A percentile compares a stretch with the other conserved stretches of the same genome.
Evolutionary conservation across 768 basidiomycete genomes (phyloP).

Genomic region (Amyloporia xantha): DNA sequence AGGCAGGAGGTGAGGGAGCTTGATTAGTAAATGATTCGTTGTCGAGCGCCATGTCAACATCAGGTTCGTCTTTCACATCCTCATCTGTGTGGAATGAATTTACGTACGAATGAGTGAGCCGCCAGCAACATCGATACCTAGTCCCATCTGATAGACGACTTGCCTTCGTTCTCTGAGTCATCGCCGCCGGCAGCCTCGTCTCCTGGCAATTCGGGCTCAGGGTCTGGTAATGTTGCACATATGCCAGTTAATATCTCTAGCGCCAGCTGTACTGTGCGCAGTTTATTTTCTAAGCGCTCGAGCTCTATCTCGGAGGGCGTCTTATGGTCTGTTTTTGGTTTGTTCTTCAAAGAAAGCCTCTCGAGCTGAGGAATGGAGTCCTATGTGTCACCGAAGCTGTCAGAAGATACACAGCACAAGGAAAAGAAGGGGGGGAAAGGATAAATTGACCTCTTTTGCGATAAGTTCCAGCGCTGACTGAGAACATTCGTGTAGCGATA

Average conservation of each 20-base stretch:
- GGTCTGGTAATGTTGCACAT: conserved; percentile 85
- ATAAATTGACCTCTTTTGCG: conserved; percentile 44
- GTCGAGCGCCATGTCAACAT: conserved; percentile 21
- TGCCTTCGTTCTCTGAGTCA: conserved; percentile 33
- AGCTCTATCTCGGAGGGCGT: conserved; percentile 62
- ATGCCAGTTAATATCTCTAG: conserved; percentile 82
- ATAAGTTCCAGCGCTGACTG: conserved; percentile 46
- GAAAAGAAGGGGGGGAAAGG: conserved; percentile 4
- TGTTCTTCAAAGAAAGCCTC: conserved; percentile 53
- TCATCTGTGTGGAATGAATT: conserved; percentile 28
- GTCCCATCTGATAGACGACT: conserved; percentile 10
- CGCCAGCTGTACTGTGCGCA: conserved; percentile 75
- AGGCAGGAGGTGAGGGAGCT: conserved; percentile 26
- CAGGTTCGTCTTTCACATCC: conserved; percentile 26
- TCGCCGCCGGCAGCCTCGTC: conserved; percentile 28
- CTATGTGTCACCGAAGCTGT: conserved; percentile 27
- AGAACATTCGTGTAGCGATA: conserved; percentile 47
- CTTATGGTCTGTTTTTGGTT: conserved; percentile 74
- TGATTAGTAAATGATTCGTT: conserved; percentile 12
- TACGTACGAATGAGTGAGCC: neutral
- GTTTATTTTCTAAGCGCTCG: conserved; percentile 59
- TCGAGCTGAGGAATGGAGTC: conserved; percentile 45
- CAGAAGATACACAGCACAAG: no score
- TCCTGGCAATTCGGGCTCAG: conserved; percentile 35
- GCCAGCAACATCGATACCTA: neutral